These are phyloP conservation scores for Nannochloropsis oceanica DNA, from an alignment of 108 stramenopile species.

Conservation along the genomic window DNA sequence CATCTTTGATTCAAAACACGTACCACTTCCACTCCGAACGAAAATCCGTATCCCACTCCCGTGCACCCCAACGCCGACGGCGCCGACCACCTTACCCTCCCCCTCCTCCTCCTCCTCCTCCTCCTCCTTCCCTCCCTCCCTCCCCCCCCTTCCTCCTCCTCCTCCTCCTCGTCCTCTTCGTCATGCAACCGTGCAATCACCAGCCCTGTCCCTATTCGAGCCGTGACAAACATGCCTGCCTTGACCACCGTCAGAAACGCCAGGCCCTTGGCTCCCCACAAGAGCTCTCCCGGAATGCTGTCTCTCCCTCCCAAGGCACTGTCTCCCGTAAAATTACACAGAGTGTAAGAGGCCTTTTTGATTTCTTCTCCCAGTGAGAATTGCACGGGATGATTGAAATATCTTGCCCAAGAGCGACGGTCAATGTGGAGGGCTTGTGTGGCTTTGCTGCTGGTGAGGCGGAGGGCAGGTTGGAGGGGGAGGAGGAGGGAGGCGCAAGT, in stretches of 20 bases:
- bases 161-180: background rate
- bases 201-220: conserved; percentile 56
- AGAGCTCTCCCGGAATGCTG: conserved; percentile 45
- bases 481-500: conserved; percentile 2
- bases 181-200: conserved; percentile 42
- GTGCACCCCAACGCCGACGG: background rate
- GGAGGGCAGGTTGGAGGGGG: conserved; percentile 10
- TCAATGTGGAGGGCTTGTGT: background rate
- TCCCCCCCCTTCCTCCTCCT: background rate
- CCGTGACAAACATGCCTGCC: conserved; percentile 53
- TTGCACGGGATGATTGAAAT: background rate
- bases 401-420: background rate
- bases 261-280: conserved; percentile 52
- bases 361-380: conserved; percentile 11
- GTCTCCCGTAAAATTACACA: conserved; percentile 3
- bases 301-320: background rate
- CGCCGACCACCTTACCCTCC: background rate
- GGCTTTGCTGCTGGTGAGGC: background rate
- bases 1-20: no score
- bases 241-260: conserved; percentile 60
- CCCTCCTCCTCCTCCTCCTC: conserved; percentile 37
- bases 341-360: background rate
- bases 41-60: background rate
- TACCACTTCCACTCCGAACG: background rate
- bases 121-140: conserved; percentile 1